These are phyloP conservation scores for Candolleomyces eurysporus DNA, from an alignment of 768 basidiomycete species.

Conservation along the genomic window DNA sequence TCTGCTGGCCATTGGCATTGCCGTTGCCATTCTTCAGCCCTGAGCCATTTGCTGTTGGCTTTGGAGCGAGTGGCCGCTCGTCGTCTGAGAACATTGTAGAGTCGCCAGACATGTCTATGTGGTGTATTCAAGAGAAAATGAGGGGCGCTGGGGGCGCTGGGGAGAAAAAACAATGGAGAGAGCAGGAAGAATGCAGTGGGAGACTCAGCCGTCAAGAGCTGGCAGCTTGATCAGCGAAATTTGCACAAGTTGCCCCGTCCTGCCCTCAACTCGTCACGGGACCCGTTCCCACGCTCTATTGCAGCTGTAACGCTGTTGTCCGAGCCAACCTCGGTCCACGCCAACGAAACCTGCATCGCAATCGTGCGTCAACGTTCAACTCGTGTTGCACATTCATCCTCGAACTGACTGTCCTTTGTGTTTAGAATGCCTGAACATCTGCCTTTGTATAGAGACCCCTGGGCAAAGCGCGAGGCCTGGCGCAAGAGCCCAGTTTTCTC, in stretches of 20 bases:
- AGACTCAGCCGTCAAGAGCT: slow-evolving; percentile 15
- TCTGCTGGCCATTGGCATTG: slow-evolving; percentile 20
- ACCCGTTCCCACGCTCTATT: slow-evolving; percentile 11
- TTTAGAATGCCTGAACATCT: slow-evolving; percentile 49
- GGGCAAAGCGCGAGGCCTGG: slow-evolving; percentile 94
- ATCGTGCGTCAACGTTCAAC: not conserved
- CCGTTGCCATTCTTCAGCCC: slow-evolving; percentile 44
- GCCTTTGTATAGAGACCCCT: slow-evolving; percentile 88
- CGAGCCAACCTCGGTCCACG: not conserved
- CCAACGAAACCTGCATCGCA: slow-evolving; percentile 12
- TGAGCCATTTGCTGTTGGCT: slow-evolving; percentile 40
- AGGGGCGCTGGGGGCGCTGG: slow-evolving; percentile 11
- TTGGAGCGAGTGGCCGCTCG: slow-evolving; percentile 50
- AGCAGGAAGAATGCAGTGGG: slow-evolving; percentile 24
- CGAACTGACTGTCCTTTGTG: slow-evolving; percentile 10
- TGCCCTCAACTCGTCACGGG: slow-evolving; percentile 56
- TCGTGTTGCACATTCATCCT: not conserved
- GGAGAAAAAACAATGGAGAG: slow-evolving; percentile 14
- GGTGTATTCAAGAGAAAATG: slow-evolving; percentile 24
- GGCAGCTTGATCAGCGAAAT: slow-evolving; percentile 34
- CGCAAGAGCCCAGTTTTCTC: slow-evolving; percentile 87
- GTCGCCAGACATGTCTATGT: slow-evolving; percentile 42
- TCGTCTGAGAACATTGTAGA: slow-evolving; percentile 57
- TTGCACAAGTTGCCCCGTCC: slow-evolving; percentile 42
- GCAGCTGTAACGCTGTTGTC: too few relatives aligned